Evolutionary conservation across 176 grass and related monocot genomes (phyloP).

Genomic region (Stipa capillata): DNA sequence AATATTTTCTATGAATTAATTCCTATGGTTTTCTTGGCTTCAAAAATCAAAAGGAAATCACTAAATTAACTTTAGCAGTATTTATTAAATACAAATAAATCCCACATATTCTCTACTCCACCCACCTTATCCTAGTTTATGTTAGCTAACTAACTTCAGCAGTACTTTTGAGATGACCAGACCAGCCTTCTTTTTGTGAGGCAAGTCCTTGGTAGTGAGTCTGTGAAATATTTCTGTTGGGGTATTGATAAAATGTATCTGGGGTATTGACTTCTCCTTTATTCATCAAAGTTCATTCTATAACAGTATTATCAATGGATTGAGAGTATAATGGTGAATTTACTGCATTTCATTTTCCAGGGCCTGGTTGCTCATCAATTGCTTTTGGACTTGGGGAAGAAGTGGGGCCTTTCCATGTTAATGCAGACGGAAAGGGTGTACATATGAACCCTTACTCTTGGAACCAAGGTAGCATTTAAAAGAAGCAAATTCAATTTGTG

Average conservation of each 20-base stretch:
- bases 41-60: background rate
- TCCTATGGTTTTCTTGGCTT: background rate
- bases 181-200: background rate
- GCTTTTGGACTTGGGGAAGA: slow-evolving; percentile 91
- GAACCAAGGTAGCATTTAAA: slow-evolving; percentile 68
- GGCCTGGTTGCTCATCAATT: slow-evolving; percentile 95
- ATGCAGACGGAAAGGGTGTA: slow-evolving; percentile 72
- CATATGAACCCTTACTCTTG: slow-evolving; percentile 86
- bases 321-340: background rate
- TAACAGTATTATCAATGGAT: background rate
- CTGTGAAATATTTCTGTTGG: background rate
- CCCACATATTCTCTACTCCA: background rate
- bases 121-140: background rate
- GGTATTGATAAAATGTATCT: background rate
- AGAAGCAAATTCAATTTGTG: background rate
- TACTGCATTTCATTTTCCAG: slow-evolving; percentile 22
- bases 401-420: slow-evolving; percentile 92
- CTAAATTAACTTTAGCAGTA: background rate
- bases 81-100: background rate
- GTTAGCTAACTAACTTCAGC: background rate
- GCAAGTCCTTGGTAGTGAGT: background rate
- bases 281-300: background rate
- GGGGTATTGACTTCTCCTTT: background rate
- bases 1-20: background rate
- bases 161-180: background rate